Percentiles rank a stretch among this genome's conserved stretches.
Conservation (phyloP, 2,329 filamentous ascomycete genomes). For the Talaromyces amestolkiae region DNA sequence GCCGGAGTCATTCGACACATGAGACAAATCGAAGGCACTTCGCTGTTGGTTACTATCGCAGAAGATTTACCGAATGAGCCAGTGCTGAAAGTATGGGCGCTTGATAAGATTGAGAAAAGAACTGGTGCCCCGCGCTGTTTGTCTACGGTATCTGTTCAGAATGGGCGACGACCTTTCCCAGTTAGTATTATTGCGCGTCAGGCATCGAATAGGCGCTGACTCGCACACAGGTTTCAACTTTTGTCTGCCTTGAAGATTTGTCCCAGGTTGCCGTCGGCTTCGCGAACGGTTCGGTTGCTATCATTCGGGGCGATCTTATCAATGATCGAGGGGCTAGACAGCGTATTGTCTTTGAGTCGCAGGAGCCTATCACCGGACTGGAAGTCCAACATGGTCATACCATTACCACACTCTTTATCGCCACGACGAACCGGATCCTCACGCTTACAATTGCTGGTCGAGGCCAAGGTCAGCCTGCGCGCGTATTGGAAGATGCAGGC, state of each 20-base stretch:
- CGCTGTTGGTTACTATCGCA: conserved; percentile 73
- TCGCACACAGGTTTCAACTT: conserved; percentile 64
- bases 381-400: conserved; percentile 65
- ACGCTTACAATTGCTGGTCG: conserved; percentile 83
- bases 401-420: conserved; percentile 78
- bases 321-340: conserved; percentile 94
- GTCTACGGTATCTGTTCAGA: conserved; percentile 80
- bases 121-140: conserved; percentile 84
- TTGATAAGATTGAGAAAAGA: conserved; percentile 93
- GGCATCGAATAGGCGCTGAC: neutral
- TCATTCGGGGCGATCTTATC: conserved; percentile 89
- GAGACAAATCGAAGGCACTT: conserved; percentile 84
- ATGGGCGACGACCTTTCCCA: conserved; percentile 90
- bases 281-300: conserved; percentile 88
- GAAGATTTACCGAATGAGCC: conserved; percentile 89
- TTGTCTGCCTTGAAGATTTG: conserved; percentile 81
- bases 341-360: conserved; percentile 90
- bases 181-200: conserved; percentile 46
- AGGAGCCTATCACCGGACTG: conserved; percentile 91
- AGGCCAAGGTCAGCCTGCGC: conserved; percentile 83
- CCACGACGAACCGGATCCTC: conserved; percentile 82
- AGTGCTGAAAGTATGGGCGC: conserved; percentile 91
- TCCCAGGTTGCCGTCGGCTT: conserved; percentile 94
- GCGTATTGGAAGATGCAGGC: conserved; percentile 82
- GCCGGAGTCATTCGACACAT: conserved; percentile 76